A percentile compares a stretch with the other conserved stretches of the same genome.
These are phyloP conservation scores for Fraxinus xanthoxyloides DNA, from an alignment of 305 asterid genomes.

Conservation along the genomic window DNA sequence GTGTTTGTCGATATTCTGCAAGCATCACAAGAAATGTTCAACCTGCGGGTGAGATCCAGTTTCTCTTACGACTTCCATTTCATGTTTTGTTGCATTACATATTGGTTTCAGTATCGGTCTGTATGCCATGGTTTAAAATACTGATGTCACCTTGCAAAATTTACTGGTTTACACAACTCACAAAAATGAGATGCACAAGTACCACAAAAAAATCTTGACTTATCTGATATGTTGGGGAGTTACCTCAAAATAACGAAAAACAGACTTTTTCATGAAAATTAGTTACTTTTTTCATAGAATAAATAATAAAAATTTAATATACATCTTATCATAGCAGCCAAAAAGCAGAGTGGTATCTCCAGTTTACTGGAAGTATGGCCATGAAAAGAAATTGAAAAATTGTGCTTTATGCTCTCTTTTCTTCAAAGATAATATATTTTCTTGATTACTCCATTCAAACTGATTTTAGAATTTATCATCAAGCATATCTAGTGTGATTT, in stretches of 20 bases:
- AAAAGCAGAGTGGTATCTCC: neutral
- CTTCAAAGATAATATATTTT: neutral
- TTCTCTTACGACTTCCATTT: neutral
- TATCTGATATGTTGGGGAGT: neutral
- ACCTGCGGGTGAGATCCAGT: slow-evolving; percentile 78
- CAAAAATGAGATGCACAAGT: neutral
- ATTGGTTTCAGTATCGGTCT: neutral
- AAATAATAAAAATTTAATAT: neutral
- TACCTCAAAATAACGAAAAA: neutral
- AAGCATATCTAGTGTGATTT: neutral
- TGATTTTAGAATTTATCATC: neutral
- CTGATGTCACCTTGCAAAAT: neutral
- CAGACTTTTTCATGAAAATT: neutral
- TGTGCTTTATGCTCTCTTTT: neutral
- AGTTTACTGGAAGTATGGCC: neutral
- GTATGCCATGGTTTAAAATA: neutral
- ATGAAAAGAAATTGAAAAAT: neutral
- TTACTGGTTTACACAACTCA: neutral
- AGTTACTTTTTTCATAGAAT: neutral
- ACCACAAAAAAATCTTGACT: neutral
- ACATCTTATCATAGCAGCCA: neutral
- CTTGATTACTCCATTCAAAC: neutral
- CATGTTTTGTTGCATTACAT: neutral
- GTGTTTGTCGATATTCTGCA: slow-evolving; percentile 88
- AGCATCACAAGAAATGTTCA: slow-evolving; percentile 86